Conservation (phyloP, 1,284 basidiomycete species). For the Acaromyces ingoldii region DNA sequence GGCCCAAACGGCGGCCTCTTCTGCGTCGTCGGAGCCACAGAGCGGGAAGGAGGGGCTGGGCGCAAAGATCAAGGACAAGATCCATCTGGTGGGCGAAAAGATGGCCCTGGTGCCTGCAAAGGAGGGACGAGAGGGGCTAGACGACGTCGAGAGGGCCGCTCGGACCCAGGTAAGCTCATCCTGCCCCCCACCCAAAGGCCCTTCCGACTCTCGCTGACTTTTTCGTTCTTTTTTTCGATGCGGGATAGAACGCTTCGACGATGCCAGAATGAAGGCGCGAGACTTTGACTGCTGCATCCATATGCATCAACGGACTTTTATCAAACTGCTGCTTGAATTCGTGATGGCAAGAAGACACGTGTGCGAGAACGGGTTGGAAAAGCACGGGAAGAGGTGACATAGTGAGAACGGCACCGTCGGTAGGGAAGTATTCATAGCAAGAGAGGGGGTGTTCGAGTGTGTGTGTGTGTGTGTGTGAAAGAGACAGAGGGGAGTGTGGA, state of each 20-base stretch:
- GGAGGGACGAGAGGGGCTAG: slow-evolving; percentile 11
- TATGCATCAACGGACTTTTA: neutral
- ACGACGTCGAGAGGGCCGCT: slow-evolving; percentile 16
- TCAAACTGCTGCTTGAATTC: no score
- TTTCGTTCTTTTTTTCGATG: neutral
- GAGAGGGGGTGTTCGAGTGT: neutral
- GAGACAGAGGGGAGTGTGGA: neutral
- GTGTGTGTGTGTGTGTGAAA: neutral
- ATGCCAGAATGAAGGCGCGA: slow-evolving; percentile 25
- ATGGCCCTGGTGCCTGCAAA: slow-evolving; percentile 34
- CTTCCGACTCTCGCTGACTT: neutral
- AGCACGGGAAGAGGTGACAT: neutral
- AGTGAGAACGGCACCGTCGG: neutral
- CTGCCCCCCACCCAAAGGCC: no score
- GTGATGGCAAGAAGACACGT: no score
- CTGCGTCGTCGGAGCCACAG: no score
- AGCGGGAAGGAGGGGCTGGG: neutral
- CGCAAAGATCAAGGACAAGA: slow-evolving; percentile 25
- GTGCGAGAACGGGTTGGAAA: no score
- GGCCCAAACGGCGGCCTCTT: no score
- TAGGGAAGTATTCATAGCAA: neutral
- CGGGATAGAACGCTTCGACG: slow-evolving; percentile 23
- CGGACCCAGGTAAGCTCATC: slow-evolving; percentile 24
- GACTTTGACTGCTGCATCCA: neutral
- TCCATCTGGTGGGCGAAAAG: slow-evolving; percentile 34